These are phyloP conservation scores for Mediolabrus comicus DNA, from an alignment of 108 stramenopile genomes.

Conservation along the genomic window DNA sequence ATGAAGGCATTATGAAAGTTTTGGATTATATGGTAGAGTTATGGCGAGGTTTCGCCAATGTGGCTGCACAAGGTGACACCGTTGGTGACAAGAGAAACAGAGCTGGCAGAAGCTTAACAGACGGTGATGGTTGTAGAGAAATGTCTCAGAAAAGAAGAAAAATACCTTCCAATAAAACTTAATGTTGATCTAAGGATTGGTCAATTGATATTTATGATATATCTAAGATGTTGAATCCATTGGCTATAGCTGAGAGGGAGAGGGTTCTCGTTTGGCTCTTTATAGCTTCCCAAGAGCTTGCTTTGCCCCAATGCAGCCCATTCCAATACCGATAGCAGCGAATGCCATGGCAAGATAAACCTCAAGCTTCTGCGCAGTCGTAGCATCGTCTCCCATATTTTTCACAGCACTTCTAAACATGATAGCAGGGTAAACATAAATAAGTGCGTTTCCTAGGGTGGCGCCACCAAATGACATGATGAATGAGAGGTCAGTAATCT, in stretches of 20 bases:
- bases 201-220: too few relatives aligned
- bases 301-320: conserved; percentile 77
- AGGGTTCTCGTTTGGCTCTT: too few relatives aligned
- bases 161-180: conserved; percentile 3
- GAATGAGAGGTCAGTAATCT: conserved; percentile 57
- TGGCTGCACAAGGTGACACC: background rate
- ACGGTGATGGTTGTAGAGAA: background rate
- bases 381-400: conserved; percentile 54
- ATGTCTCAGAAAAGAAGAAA: conserved; percentile 38
- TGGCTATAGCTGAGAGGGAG: too few relatives aligned
- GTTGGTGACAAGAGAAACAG: background rate
- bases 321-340: conserved; percentile 71
- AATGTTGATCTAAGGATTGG: background rate
- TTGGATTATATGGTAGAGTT: conserved; percentile 69
- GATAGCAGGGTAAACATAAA: conserved; percentile 83
- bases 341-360: conserved; percentile 60
- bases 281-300: conserved; percentile 53
- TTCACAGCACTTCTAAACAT: conserved; percentile 67
- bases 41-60: conserved; percentile 33
- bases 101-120: background rate
- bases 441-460: conserved; percentile 73
- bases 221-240: too few relatives aligned
- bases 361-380: conserved; percentile 55
- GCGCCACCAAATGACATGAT: conserved; percentile 81
- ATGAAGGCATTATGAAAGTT: conserved; percentile 58